Base-by-base conservation (phyloP, 2,329 filamentous ascomycete species). In the Ceratocystis harringtonii region DNA sequence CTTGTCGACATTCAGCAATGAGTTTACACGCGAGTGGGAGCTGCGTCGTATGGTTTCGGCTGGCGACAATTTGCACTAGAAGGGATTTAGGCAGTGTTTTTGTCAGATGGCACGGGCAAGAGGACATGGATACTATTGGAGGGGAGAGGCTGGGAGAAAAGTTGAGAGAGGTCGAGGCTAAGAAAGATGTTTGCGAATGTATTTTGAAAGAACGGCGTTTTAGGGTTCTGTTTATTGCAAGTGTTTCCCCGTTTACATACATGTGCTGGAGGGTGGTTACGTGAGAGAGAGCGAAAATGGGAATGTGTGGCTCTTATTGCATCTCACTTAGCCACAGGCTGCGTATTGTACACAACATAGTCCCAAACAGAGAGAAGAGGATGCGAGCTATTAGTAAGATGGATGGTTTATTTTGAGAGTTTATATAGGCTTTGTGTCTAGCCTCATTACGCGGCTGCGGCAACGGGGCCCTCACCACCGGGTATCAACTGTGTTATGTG, bases 21-120 rank as follows among this genome's bases (percentile, higher is more conserved):
- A 95, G 73, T 96, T 97, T 74, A 95, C 89, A 22, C 91, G 92
- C 72, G 92, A 97, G 76, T 94, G 86, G 77, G 90, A 95, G 76
- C 78, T 95, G 71, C 86, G 90, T 71, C 92, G 91, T 76, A 92
- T 95, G 81, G 89, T 87, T 67, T 83, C 83, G 57, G 84, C 83
- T 25, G 82, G 83, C 63, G 83, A 86, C 68, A 79, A 63, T 41
- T 36, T 67, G 45, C 61, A 66, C 41, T 66, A 63, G 63, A 44
- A 5, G 41, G 12, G n/a, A 12, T 17, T 19, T n/a, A 19, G 10
- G 45, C 17, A 12, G 22, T 52, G 48, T 3, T 52, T 25, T 25
- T 15, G 36, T 41, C 10, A 15, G 36, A 28, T 25, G 48, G 22
- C 0, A 52, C 22, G 22, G 19, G 1, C 8, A 15, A 2, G 45